A percentile compares a stretch with the other conserved stretches of the same genome.
Conservation (phyloP, 768 basidiomycete genomes). For the Suillus tomentosus region DNA sequence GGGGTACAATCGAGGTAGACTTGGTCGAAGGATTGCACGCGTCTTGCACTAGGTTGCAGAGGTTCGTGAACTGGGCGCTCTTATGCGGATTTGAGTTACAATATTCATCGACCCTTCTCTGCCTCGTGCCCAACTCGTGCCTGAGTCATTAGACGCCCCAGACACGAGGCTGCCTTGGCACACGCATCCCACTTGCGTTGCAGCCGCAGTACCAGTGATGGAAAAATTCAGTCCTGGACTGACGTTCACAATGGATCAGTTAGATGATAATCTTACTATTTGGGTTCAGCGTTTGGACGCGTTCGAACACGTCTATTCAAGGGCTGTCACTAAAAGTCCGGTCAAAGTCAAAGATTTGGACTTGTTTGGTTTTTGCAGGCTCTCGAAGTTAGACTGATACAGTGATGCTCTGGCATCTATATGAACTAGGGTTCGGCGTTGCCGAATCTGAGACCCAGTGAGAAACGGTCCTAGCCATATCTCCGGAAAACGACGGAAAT, state of each 20-base stretch:
- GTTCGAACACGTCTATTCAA: too few species aligned
- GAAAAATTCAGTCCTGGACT: slow-evolving; percentile 15
- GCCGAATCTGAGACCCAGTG: too few species aligned
- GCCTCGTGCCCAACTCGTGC: neutral
- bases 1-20: slow-evolving; percentile 1
- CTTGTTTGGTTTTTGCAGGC: slow-evolving; percentile 17
- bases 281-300: too few species aligned
- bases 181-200: neutral
- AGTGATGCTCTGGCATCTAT: too few species aligned
- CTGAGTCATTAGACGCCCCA: neutral
- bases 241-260: too few species aligned
- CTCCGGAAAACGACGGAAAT: too few species aligned
- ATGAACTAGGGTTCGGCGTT: too few species aligned
- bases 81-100: neutral
- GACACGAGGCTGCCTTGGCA: neutral
- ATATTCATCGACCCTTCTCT: neutral
- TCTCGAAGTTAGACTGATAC: too few species aligned
- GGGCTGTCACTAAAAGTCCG: too few species aligned
- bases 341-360: slow-evolving; percentile 14
- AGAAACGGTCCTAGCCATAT: too few species aligned
- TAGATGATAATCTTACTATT: too few species aligned
- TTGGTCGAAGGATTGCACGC: neutral
- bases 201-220: slow-evolving; percentile 20
- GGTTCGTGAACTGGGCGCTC: neutral
- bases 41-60: neutral